A percentile compares a stretch with the other conserved stretches of the same genome.
Conservation (phyloP, 345 rosid genomes). For the Eucalyptus pauciflora region DNA sequence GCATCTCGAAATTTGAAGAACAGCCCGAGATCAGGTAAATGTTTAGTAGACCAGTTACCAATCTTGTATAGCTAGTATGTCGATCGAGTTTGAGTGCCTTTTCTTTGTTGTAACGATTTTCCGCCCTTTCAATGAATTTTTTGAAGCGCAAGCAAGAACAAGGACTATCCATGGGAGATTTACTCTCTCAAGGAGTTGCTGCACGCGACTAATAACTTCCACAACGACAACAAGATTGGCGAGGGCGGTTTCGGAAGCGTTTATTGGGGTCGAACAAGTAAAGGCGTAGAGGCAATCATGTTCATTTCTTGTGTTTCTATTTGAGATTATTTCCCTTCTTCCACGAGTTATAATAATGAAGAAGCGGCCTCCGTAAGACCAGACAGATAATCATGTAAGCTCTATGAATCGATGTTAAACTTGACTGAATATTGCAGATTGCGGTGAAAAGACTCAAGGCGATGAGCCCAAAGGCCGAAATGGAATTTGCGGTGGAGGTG, state of each 20-base stretch:
- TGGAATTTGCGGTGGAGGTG: slow-evolving; percentile 66
- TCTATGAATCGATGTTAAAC: not conserved
- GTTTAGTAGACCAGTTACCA: too few relatives aligned
- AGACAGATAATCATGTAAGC: not conserved
- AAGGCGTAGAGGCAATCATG: slow-evolving; percentile 43
- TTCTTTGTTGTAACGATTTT: not conserved
- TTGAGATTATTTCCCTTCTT: not conserved
- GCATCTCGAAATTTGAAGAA: not conserved
- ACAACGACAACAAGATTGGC: slow-evolving; percentile 55
- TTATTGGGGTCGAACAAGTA: slow-evolving; percentile 57
- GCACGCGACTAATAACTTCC: slow-evolving; percentile 55
- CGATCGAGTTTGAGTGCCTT: not conserved
- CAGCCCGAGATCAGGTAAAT: not conserved
- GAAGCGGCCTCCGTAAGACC: not conserved
- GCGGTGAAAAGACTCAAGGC: slow-evolving; percentile 63
- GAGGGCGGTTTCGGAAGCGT: slow-evolving; percentile 71
- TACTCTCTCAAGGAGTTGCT: slow-evolving; percentile 47
- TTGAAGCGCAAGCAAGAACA: slow-evolving; percentile 3
- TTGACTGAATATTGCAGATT: slow-evolving; percentile 12
- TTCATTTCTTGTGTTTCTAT: not conserved
- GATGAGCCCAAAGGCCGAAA: slow-evolving; percentile 59
- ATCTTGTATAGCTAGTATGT: not conserved
- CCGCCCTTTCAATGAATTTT: not conserved
- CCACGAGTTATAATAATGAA: not conserved
- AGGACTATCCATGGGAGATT: slow-evolving; percentile 47